phyloP scores from a whole-genome alignment of 352 stramenopile genomes.

The Blastocystis sp. region DNA sequence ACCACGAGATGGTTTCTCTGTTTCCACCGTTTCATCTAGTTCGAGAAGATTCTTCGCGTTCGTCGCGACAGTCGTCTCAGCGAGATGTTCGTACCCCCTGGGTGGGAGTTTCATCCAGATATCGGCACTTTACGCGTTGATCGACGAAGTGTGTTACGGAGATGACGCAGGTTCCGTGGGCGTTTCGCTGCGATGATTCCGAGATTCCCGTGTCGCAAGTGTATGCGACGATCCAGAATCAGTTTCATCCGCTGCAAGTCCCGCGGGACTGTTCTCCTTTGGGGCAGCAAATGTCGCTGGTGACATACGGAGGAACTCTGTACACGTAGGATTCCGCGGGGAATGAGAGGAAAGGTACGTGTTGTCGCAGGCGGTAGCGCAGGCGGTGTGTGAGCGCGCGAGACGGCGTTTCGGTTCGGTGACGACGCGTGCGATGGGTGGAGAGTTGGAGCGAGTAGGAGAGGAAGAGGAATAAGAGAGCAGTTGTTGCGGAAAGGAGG shows the following conservation, averaged over 20 bases:
- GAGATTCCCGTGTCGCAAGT: neutral
- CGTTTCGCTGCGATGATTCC: neutral
- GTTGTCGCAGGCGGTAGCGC: neutral
- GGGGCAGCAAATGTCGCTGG: neutral
- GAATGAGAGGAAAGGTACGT: neutral
- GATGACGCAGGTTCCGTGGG: neutral
- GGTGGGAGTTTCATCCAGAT: neutral
- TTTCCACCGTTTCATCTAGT: no score
- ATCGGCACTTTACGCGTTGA: neutral
- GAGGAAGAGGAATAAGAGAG: neutral
- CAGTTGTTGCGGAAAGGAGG: neutral
- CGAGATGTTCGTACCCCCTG: neutral
- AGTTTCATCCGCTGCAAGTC: neutral
- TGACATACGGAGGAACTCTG: neutral
- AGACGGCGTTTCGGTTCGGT: neutral
- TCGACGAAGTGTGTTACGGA: neutral
- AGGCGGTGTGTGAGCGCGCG: neutral
- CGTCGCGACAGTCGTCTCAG: neutral
- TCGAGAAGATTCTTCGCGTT: neutral
- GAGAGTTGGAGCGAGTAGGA: neutral
- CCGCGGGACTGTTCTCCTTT: neutral
- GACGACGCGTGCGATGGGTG: neutral
- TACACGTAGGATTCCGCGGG: neutral
- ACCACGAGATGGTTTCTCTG: neutral
- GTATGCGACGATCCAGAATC: neutral